Percentiles rank a stretch among this genome's conserved stretches.
Conservation (phyloP, 176 grass and related monocot species). For the Avena atlantica region DNA sequence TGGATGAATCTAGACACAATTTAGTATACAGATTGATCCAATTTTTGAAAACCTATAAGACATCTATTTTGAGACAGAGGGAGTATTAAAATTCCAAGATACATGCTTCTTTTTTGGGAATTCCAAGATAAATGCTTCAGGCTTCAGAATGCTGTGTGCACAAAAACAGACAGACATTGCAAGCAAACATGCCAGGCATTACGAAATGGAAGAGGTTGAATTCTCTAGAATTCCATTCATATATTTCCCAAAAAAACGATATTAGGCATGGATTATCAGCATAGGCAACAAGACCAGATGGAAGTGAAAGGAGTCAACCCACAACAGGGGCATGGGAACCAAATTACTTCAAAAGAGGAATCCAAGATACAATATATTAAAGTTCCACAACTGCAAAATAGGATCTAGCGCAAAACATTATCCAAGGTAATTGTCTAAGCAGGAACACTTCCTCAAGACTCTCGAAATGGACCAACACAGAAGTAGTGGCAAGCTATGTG, state of each 20-base stretch:
- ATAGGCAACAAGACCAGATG: not conserved
- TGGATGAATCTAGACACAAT: no score
- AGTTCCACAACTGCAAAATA: conserved; percentile 33
- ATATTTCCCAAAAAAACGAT: no score
- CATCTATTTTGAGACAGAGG: no score
- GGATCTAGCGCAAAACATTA: conserved; percentile 45
- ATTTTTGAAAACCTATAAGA: no score
- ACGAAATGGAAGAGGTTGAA: not conserved
- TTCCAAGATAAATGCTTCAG: not conserved
- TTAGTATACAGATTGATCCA: no score
- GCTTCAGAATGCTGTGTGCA: not conserved
- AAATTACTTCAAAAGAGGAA: conserved; percentile 39
- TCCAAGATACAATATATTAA: conserved; percentile 47
- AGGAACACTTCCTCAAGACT: conserved; percentile 1
- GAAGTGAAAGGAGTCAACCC: not conserved
- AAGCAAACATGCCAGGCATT: not conserved
- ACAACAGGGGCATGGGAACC: conserved; percentile 2
- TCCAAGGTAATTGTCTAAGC: conserved; percentile 19
- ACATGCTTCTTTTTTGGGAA: no score
- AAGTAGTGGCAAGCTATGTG: not conserved
- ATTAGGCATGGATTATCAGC: not conserved
- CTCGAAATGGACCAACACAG: not conserved
- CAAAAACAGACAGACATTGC: not conserved
- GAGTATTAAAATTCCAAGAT: no score
- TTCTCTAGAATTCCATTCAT: no score